Percentiles rank a stretch among this genome's conserved stretches.
These are phyloP conservation scores for Lactifluus rugatus DNA, from an alignment of 768 basidiomycete genomes.

Conservation along the genomic window DNA sequence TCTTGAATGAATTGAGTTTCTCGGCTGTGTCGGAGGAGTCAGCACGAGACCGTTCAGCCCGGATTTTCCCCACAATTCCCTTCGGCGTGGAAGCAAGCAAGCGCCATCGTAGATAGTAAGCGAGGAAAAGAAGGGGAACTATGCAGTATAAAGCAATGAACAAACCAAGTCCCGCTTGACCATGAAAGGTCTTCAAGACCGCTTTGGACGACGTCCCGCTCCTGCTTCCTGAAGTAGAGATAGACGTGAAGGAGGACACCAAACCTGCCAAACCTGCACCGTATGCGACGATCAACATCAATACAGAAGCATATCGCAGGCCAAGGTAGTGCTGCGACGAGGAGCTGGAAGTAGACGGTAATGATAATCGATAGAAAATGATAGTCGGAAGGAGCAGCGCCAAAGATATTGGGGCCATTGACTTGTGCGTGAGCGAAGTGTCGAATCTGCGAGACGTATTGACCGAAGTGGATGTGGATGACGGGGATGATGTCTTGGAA, in stretches of 20 bases:
- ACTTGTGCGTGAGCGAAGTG: conserved; percentile 39
- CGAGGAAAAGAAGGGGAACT: conserved; percentile 34
- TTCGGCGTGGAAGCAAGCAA: conserved; percentile 4
- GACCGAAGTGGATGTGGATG: conserved; percentile 13
- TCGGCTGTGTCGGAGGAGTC: conserved; percentile 35
- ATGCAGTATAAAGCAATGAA: conserved; percentile 51
- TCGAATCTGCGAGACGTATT: conserved; percentile 25
- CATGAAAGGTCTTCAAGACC: conserved; percentile 50
- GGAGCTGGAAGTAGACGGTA: conserved; percentile 27
- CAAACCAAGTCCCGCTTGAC: conserved; percentile 53
- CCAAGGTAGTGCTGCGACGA: conserved; percentile 21
- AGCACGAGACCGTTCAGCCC: conserved; percentile 21
- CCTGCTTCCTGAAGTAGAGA: conserved; percentile 27
- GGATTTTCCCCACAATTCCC: conserved; percentile 9
- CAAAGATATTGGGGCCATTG: conserved; percentile 39
- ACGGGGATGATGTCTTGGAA: conserved; percentile 21
- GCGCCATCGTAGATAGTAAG: conserved; percentile 20
- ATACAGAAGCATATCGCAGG: conserved; percentile 30
- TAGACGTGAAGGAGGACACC: conserved; percentile 52
- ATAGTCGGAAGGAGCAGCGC: conserved; percentile 36
- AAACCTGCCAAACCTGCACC: conserved; percentile 55
- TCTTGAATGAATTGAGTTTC: conserved; percentile 26
- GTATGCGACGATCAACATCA: conserved; percentile 41
- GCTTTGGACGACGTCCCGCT: conserved; percentile 26
- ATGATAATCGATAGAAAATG: conserved; percentile 34